Base-by-base conservation (phyloP, 2,329 filamentous ascomycete species). In the Aspergillus sp. region DNA sequence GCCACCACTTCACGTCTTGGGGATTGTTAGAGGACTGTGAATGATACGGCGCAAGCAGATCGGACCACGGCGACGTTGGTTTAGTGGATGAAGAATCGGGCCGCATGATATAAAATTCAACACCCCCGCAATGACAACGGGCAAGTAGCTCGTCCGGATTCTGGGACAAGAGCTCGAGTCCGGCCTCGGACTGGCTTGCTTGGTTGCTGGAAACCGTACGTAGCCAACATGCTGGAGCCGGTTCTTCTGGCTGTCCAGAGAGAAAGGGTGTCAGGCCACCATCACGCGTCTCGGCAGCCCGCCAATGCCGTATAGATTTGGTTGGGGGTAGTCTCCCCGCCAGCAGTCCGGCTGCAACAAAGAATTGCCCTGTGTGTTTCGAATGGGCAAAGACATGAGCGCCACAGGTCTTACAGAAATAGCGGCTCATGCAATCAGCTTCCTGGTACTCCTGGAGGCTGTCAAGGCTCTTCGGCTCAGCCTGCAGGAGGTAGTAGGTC, bases 1-100 rank as follows among this genome's bases (percentile, higher is more conserved):
- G 76, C 81, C 85, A 89, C 86, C 86, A 89, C 65, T 86, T 85
- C 4, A 80, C 73, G 63, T 84, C 76, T 3, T 76, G 65, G 0
- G 79, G 75, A 60, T 87, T 88, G 17, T 69, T 68, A 2, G 69
- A 66, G 25, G 72, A 72, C n/a, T 63, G 58, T 9, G 74, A 74
- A 61, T 79, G 69, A 63, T 79, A 84, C 0, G 85, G 81, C 1
- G 83, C 67, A 15, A 85, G 76, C 8, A 87, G 69, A 64, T 90
- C 84, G 10, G 85, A 71, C 73, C 82, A 85, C 21, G 76, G 75
- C 4, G 85, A 83, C 25, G 73, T 73, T 1, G 80, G 79, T 4
- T 76, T 56, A 5, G 69, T 70, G 52, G 84, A 86, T 6, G 71
- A 70, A 1, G 67, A 70, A 59, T 82, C 78, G 0, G 88, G 88